phyloP scores from a whole-genome alignment of 1,139 yeast species.

The Zygoascus meyerae region DNA sequence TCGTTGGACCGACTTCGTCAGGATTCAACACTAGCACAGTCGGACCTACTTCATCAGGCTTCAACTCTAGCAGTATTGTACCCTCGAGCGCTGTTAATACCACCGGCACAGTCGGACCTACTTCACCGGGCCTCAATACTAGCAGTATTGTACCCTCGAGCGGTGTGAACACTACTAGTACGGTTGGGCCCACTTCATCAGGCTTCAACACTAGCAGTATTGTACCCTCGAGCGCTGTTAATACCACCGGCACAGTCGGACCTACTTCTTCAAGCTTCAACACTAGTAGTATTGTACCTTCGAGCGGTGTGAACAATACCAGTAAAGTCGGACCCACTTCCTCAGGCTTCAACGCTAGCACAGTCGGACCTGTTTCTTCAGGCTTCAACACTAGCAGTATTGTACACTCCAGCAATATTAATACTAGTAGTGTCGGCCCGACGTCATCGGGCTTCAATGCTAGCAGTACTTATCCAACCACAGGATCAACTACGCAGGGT shows the following conservation, averaged over 20 bases:
- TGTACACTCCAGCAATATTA: neutral
- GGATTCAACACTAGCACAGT: neutral
- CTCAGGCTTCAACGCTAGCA: neutral
- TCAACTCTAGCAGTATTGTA: neutral
- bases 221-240: neutral
- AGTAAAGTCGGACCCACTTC: neutral
- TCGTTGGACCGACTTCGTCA: neutral
- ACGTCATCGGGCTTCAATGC: neutral
- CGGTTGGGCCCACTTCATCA: neutral
- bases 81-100: neutral
- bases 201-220: neutral
- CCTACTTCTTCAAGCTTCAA: neutral
- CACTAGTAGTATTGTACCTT: neutral
- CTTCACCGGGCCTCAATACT: neutral
- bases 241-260: neutral
- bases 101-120: neutral
- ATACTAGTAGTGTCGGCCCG: neutral
- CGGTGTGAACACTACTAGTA: neutral
- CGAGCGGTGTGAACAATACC: neutral
- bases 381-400: neutral
- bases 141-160: neutral
- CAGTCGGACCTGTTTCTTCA: neutral
- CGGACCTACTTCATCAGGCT: neutral
- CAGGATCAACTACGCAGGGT: neutral
- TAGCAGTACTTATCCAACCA: neutral